These are phyloP conservation scores for Dryadomyces quercivorus DNA, from an alignment of 2,329 filamentous ascomycete genomes.

Conservation along the genomic window DNA sequence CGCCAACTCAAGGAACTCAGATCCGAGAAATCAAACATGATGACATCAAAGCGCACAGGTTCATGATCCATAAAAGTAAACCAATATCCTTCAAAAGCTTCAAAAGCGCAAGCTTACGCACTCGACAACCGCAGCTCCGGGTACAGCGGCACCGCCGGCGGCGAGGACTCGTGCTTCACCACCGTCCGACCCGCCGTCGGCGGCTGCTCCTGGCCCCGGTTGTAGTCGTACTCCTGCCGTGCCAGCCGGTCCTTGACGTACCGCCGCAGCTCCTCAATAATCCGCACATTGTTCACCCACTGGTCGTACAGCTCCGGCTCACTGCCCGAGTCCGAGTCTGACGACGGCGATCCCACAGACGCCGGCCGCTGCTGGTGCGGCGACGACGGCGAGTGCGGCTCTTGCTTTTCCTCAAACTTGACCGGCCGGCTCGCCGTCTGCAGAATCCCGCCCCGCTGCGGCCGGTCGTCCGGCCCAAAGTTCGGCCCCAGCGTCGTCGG, in stretches of 20 bases:
- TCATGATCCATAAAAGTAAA: neutral
- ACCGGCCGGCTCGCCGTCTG: conserved; percentile 41
- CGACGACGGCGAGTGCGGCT: conserved; percentile 7
- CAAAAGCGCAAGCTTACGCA: conserved; percentile 1
- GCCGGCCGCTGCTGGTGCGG: conserved; percentile 29
- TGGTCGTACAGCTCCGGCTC: conserved; percentile 50
- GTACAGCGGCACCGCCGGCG: conserved; percentile 6
- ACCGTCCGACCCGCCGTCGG: conserved; percentile 16
- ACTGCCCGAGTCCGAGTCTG: conserved; percentile 36
- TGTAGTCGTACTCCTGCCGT: conserved; percentile 36
- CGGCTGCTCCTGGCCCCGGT: conserved; percentile 2
- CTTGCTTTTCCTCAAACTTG: conserved; percentile 4
- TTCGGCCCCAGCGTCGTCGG: conserved; percentile 60
- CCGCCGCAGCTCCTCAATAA: conserved; percentile 48
- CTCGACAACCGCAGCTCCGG: conserved; percentile 11
- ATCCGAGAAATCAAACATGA: neutral
- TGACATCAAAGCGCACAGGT: neutral
- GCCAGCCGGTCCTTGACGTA: conserved; percentile 46
- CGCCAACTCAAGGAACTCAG: neutral
- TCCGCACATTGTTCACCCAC: conserved; percentile 54
- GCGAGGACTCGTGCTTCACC: conserved; percentile 5
- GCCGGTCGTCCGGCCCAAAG: conserved; percentile 50
- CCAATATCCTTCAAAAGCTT: too few species aligned
- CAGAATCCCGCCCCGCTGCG: conserved; percentile 54
- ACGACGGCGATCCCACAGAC: conserved; percentile 40